phyloP scores from a whole-genome alignment of 768 basidiomycete genomes.

The Cyclocybe cylindracea region DNA sequence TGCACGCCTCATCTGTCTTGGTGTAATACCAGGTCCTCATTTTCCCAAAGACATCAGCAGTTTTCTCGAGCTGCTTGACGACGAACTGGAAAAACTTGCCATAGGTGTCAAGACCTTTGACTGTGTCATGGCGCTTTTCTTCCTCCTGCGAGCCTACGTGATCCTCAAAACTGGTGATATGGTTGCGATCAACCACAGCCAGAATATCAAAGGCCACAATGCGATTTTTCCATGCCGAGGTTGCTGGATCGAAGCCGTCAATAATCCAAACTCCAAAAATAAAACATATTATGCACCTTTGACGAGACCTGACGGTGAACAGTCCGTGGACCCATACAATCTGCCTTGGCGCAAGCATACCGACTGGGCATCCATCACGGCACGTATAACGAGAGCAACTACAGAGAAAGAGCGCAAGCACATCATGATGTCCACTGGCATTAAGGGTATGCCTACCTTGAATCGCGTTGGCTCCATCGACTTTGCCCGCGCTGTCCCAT shows the following conservation, averaged over 20 bases:
- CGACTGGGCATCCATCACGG: constrained; percentile 7
- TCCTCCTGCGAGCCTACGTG: constrained; percentile 29
- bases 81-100: constrained; percentile 33
- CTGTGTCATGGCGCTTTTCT: constrained; percentile 13
- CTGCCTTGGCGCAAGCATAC: constrained; percentile 22
- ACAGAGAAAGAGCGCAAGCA: constrained; percentile 4
- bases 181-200: constrained; percentile 26
- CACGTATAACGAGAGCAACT: constrained; percentile 1
- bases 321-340: constrained; percentile 8
- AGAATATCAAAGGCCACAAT: constrained; percentile 40
- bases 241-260: constrained; percentile 33
- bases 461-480: constrained; percentile 23
- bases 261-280: neutral
- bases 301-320: neutral
- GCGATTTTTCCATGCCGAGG: constrained; percentile 29
- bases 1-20: constrained; percentile 32
- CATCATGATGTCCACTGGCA: constrained; percentile 26
- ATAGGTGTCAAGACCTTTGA: constrained; percentile 31
- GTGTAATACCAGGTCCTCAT: constrained; percentile 43
- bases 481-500: constrained; percentile 32
- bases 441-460: constrained; percentile 29
- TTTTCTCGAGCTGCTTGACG: constrained; percentile 34
- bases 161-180: constrained; percentile 34
- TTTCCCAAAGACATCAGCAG: constrained; percentile 38
- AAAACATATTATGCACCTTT: constrained; percentile 26